A percentile compares a stretch with the other conserved stretches of the same genome.
phyloP scores from a whole-genome alignment of 2,329 filamentous ascomycete genomes.

The Xylaria sp. region DNA sequence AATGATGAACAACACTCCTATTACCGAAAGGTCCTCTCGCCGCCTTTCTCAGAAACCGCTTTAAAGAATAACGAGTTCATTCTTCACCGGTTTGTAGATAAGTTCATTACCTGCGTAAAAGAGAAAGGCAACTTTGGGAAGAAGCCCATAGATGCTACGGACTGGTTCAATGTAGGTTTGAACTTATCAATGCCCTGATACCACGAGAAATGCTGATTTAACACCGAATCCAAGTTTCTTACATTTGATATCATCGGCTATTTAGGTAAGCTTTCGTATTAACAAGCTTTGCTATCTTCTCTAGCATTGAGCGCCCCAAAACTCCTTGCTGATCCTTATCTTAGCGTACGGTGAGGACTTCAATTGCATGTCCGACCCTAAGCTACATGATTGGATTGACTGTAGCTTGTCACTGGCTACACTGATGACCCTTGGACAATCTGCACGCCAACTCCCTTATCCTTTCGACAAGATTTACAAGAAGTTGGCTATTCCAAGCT shows the following conservation, averaged over 20 bases:
- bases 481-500: background rate
- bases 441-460: background rate
- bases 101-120: background rate
- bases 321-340: background rate
- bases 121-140: background rate
- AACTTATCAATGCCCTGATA: background rate
- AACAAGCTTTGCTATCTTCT: background rate
- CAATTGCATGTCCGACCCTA: background rate
- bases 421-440: conserved; percentile 1
- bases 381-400: conserved; percentile 5
- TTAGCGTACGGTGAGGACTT: conserved; percentile 1
- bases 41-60: background rate
- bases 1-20: background rate
- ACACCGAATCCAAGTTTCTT: background rate
- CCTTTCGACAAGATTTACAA: conserved; percentile 2
- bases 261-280: background rate
- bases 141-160: background rate
- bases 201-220: background rate
- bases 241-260: conserved; percentile 2
- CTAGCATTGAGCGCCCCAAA: background rate
- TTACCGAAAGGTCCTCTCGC: background rate
- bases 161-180: conserved; percentile 1
- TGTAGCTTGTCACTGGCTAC: background rate
- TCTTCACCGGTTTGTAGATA: conserved; percentile 2
- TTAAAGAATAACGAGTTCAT: conserved; percentile 8